These are phyloP conservation scores for Synchytrium microbalum DNA, from an alignment of 371 early-diverging fungal species.

Conservation along the genomic window DNA sequence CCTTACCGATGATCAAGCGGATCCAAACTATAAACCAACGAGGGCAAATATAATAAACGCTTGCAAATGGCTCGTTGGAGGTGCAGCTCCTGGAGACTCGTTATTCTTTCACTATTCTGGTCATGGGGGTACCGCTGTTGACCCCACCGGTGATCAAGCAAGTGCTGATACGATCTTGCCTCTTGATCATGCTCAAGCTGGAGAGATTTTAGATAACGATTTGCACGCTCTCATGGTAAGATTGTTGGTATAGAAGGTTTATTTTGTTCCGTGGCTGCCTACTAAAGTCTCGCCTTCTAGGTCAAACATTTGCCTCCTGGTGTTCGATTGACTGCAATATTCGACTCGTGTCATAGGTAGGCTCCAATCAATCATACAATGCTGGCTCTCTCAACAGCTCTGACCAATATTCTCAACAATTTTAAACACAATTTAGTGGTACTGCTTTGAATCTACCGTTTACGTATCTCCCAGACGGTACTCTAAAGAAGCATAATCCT, in stretches of 20 bases:
- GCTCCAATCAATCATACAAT: too few relatives aligned
- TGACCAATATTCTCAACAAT: too few relatives aligned
- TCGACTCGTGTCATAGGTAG: constrained; percentile 3
- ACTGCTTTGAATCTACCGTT: constrained; percentile 12
- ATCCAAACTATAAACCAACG: constrained; percentile 49
- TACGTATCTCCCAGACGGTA: constrained; percentile 10
- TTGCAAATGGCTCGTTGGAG: constrained; percentile 7
- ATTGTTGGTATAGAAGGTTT: too few relatives aligned
- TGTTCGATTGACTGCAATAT: constrained; percentile 6
- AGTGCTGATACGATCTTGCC: constrained; percentile 82
- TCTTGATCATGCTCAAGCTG: constrained; percentile 63
- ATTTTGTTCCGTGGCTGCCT: too few relatives aligned
- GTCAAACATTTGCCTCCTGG: constrained; percentile 3
- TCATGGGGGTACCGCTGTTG: constrained; percentile 65
- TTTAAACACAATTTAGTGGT: constrained; percentile 4
- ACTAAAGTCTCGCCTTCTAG: too few relatives aligned
- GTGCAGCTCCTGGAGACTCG: constrained; percentile 9
- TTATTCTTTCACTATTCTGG: constrained; percentile 43
- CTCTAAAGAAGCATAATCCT: neutral
- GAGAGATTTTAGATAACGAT: constrained; percentile 77
- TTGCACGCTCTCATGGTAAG: constrained; percentile 12
- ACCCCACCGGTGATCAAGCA: constrained; percentile 69
- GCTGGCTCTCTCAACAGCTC: too few relatives aligned
- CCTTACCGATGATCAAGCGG: constrained; percentile 75
- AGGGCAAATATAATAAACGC: constrained; percentile 59